A percentile compares a stretch with the other conserved stretches of the same genome.
Conservation (phyloP, 306 rosid genomes). For the Vicia faba region DNA sequence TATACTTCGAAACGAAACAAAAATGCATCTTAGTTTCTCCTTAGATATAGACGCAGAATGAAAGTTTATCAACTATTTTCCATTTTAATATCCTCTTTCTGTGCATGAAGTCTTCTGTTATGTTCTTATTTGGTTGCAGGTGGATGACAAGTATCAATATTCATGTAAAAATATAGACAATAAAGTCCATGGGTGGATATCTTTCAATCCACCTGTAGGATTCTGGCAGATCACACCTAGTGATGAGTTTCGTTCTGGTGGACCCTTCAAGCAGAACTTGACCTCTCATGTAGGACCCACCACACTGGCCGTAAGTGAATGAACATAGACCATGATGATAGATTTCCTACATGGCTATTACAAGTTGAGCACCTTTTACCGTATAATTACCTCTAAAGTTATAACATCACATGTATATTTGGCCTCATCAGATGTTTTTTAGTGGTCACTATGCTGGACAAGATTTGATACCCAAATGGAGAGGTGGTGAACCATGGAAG, state of each 20-base stretch:
- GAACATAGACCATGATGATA: constrained; percentile 28
- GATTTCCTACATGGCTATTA: constrained; percentile 20
- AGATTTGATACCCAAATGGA: constrained; percentile 61
- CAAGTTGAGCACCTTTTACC: constrained; percentile 19
- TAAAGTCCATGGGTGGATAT: constrained; percentile 88
- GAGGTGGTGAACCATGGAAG: constrained; percentile 80
- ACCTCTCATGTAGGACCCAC: constrained; percentile 90
- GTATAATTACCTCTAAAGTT: constrained; percentile 28
- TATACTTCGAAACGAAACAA: background rate
- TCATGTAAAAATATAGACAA: constrained; percentile 68
- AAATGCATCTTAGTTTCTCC: background rate
- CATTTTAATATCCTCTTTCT: background rate
- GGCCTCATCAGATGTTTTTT: constrained; percentile 68
- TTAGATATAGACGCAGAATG: background rate
- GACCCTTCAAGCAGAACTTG: constrained; percentile 79
- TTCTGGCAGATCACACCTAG: constrained; percentile 84
- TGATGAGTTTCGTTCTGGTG: constrained; percentile 83
- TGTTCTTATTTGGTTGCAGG: constrained; percentile 53
- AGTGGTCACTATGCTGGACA: constrained; percentile 87
- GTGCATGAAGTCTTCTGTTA: constrained; percentile 22
- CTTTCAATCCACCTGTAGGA: constrained; percentile 63
- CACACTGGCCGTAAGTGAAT: constrained; percentile 70
- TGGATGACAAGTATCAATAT: constrained; percentile 94
- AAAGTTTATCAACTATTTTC: background rate
- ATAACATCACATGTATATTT: constrained; percentile 29